Evolutionary conservation across 1,139 yeast genomes (phyloP).

Genomic region (Nakaseomyces glabratus): DNA sequence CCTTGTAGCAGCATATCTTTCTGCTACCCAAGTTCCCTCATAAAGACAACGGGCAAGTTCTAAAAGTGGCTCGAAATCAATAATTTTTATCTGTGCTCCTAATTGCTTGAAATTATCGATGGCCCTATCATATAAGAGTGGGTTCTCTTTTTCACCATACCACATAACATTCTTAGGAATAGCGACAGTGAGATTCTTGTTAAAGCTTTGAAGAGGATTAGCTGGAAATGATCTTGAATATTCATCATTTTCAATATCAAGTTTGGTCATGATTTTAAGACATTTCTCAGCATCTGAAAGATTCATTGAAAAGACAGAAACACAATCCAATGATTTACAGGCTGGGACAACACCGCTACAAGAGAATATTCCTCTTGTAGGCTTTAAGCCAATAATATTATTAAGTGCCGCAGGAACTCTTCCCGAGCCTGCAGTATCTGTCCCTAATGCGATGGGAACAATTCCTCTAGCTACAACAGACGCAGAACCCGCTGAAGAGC

Average conservation of each 20-base stretch:
- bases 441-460: slow-evolving; percentile 82
- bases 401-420: slow-evolving; percentile 96
- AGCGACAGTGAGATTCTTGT: slow-evolving; percentile 55
- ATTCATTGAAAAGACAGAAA: slow-evolving; percentile 70
- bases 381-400: slow-evolving; percentile 84
- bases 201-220: slow-evolving; percentile 53
- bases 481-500: slow-evolving; percentile 94
- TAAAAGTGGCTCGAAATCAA: slow-evolving; percentile 66
- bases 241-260: slow-evolving; percentile 65
- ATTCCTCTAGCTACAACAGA: slow-evolving; percentile 80
- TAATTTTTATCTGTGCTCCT: slow-evolving; percentile 51
- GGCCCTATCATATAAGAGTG: slow-evolving; percentile 54
- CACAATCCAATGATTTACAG: slow-evolving; percentile 88
- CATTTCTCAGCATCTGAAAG: slow-evolving; percentile 74
- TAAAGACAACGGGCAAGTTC: slow-evolving; percentile 83
- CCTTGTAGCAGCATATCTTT: slow-evolving; percentile 75
- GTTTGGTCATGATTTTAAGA: slow-evolving; percentile 59
- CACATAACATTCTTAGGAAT: slow-evolving; percentile 66
- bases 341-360: slow-evolving; percentile 94
- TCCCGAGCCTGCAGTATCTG: slow-evolving; percentile 98
- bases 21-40: slow-evolving; percentile 99
- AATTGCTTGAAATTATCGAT: slow-evolving; percentile 44
- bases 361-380: slow-evolving; percentile 80
- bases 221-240: slow-evolving; percentile 69
- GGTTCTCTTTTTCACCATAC: slow-evolving; percentile 75